Conservation (phyloP, 2,329 filamentous ascomycete genomes). For the Beauveria sp. region DNA sequence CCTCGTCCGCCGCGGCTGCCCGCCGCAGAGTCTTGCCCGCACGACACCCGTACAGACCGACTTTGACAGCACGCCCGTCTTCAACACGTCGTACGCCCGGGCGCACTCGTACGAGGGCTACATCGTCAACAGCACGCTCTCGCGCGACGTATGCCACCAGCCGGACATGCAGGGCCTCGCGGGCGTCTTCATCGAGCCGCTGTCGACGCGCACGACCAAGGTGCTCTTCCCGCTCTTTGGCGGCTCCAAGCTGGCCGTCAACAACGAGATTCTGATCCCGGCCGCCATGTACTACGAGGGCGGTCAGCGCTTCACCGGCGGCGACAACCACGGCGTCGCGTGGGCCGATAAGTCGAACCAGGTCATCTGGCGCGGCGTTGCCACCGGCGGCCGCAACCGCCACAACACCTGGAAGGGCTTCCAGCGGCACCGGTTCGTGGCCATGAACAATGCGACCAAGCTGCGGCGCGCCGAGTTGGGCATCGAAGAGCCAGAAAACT, state of each 20-base stretch:
- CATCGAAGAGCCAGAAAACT: slow-evolving; percentile 39
- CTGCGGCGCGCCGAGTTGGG: slow-evolving; percentile 41
- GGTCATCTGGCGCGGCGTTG: slow-evolving; percentile 59
- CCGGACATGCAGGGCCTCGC: slow-evolving; percentile 55
- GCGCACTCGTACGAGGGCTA: slow-evolving; percentile 49
- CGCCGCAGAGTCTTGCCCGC: slow-evolving; percentile 54
- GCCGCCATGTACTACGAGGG: slow-evolving; percentile 62
- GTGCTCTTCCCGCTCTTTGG: slow-evolving; percentile 58
- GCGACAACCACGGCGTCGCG: slow-evolving; percentile 40
- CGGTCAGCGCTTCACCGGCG: slow-evolving; percentile 54
- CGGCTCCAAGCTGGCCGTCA: slow-evolving; percentile 60
- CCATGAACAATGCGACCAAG: slow-evolving; percentile 62
- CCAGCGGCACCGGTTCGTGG: slow-evolving; percentile 67
- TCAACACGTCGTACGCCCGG: slow-evolving; percentile 37
- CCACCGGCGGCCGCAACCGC: slow-evolving; percentile 54
- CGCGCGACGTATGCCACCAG: slow-evolving; percentile 57
- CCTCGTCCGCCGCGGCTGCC: slow-evolving; percentile 51
- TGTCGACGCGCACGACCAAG: slow-evolving; percentile 48
- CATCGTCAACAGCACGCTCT: slow-evolving; percentile 53
- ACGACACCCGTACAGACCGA: slow-evolving; percentile 33
- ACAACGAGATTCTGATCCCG: slow-evolving; percentile 63
- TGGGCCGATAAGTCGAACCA: slow-evolving; percentile 50
- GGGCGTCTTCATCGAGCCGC: slow-evolving; percentile 55
- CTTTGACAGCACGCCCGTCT: slow-evolving; percentile 36
- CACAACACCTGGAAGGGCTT: slow-evolving; percentile 61